These are phyloP conservation scores for Macrolepiota fuliginosa DNA, from an alignment of 768 basidiomycete genomes.

Conservation along the genomic window DNA sequence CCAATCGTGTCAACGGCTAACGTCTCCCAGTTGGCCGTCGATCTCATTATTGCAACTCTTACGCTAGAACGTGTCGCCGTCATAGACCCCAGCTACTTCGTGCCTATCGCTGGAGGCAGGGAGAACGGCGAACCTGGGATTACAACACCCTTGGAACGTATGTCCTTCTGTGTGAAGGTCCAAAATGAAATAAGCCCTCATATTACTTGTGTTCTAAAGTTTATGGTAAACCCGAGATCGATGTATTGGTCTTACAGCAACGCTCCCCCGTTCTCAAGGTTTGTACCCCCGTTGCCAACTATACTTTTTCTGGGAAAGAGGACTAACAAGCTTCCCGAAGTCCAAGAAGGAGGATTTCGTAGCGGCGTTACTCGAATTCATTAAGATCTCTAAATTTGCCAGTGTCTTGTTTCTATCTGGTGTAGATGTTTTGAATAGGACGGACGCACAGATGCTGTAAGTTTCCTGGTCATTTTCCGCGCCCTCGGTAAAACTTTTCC, in stretches of 20 bases:
- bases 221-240: slow-evolving; percentile 49
- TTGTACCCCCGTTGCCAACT: slow-evolving; percentile 13
- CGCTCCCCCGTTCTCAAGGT: slow-evolving; percentile 80
- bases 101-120: slow-evolving; percentile 72
- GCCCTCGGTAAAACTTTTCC: not conserved
- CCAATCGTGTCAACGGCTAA: slow-evolving; percentile 82
- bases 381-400: slow-evolving; percentile 44
- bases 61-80: slow-evolving; percentile 58
- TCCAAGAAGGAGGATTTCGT: slow-evolving; percentile 68
- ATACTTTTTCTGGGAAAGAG: not conserved
- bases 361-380: slow-evolving; percentile 53
- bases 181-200: slow-evolving; percentile 7
- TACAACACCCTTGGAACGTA: slow-evolving; percentile 76
- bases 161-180: slow-evolving; percentile 23
- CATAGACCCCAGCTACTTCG: slow-evolving; percentile 58
- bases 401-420: slow-evolving; percentile 68
- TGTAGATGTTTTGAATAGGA: slow-evolving; percentile 70
- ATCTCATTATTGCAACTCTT: slow-evolving; percentile 70
- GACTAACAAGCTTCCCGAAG: slow-evolving; percentile 31
- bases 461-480: slow-evolving; percentile 19
- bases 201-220: slow-evolving; percentile 39
- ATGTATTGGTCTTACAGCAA: slow-evolving; percentile 71
- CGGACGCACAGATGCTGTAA: slow-evolving; percentile 78
- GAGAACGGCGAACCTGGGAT: slow-evolving; percentile 61
- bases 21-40: slow-evolving; percentile 74